Base-by-base conservation (phyloP, 352 stramenopile species). In the Phytophthora syringae region DNA sequence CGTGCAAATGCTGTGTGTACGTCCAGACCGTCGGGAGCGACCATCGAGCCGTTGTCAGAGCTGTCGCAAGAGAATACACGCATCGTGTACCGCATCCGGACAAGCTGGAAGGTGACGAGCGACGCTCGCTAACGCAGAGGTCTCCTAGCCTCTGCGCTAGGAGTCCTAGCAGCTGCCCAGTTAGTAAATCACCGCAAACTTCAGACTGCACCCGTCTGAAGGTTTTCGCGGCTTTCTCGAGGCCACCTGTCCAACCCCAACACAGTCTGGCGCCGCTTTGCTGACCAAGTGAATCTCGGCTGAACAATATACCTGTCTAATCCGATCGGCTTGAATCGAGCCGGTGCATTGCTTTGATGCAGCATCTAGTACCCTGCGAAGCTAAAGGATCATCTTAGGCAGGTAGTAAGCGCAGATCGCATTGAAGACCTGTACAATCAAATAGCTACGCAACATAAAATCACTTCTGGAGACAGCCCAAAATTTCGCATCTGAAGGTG, bases 21-120 rank as follows among this genome's bases (percentile, higher is more conserved):
- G 40, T 66, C 30, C 43, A 32, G 49, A 65, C 48, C 22, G 7
- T 54, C 32, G 40, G 40, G 58, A 57, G 24, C 50, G 49, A 66
- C 58, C 53, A 60, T 66, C 58, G 49, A 66, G 27, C 48, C 21
- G 22, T 66, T 60, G 56, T 64, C n/a, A n/a, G 9, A 30, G 45
- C 28, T n/a, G 47, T 32, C 27, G 25, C 42, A 60, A 55, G 47
- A 34, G 50, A 42, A 45, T 44, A 40, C 40, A 40, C 40, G 22
- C 27, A 58, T 40, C 47, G 4, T 18, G 34, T 20, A 40, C 34
- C 7, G 2, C 32, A 13, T n/a, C 18, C 36, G 50, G 42, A 47
- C 50, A 57, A 25, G 30, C 44, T 47, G 50, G 32, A 43, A 44
- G 37, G 37, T 44, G 48, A 42, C 22, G 16, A 42, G 48, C 30